Conservation (phyloP, 768 basidiomycete genomes). For the Polyporus arcularius region DNA sequence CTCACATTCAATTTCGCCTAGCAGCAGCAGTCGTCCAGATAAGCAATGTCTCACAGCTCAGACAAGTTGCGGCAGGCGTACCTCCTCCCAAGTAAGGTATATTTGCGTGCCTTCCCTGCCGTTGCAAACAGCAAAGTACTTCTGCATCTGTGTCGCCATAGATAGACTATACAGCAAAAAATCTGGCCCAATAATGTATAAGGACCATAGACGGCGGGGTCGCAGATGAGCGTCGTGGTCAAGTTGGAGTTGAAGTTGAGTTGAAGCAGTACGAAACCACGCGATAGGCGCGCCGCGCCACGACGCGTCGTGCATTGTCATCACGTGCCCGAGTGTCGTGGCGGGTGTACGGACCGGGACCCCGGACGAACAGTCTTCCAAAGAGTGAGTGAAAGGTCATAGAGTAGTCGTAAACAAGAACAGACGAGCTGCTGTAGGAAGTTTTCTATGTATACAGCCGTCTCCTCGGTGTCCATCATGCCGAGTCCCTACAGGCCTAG, state of each 20-base stretch:
- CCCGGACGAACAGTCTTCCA: no score
- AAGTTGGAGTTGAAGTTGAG: not conserved
- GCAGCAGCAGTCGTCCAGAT: not conserved
- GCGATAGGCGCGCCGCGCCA: not conserved
- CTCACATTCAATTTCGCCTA: conserved; percentile 52
- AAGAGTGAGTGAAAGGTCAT: no score
- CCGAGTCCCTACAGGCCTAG: no score
- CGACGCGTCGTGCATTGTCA: not conserved
- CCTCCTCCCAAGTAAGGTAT: conserved; percentile 63
- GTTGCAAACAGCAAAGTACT: conserved; percentile 62
- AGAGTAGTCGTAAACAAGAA: not conserved
- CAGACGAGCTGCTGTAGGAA: not conserved
- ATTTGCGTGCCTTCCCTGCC: conserved; percentile 61
- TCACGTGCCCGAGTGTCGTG: conserved; percentile 1
- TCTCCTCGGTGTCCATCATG: no score
- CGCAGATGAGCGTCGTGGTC: not conserved
- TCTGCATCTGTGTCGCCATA: conserved; percentile 45
- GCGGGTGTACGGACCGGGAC: not conserved
- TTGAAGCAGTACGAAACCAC: not conserved
- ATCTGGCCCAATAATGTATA: not conserved
- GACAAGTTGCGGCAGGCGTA: conserved; percentile 20
- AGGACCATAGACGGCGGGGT: not conserved
- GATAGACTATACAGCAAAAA: no score
- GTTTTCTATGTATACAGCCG: not conserved
- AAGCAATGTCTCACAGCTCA: no score